Conservation (phyloP, 768 basidiomycete species). For the Pisolithus marmoratus region DNA sequence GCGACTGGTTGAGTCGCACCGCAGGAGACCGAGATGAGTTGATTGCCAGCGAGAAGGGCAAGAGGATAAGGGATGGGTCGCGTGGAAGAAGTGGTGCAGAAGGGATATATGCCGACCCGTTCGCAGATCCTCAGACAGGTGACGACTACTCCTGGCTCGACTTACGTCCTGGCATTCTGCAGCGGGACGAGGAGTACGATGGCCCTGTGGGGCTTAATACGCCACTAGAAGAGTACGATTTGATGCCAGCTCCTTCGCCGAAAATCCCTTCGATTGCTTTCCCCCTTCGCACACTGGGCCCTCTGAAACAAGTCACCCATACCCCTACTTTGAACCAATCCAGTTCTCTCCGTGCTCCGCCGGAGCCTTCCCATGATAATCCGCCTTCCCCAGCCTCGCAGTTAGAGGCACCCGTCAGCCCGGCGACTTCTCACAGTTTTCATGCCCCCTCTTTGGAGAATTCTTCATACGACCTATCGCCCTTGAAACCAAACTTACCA, state of each 20-base stretch:
- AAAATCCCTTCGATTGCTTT: conserved; percentile 12
- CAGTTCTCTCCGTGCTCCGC: conserved; percentile 21
- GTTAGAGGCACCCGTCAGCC: conserved; percentile 18
- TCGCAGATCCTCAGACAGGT: conserved; percentile 24
- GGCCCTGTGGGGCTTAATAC: conserved; percentile 6
- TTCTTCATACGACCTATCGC: conserved; percentile 34
- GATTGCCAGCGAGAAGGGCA: conserved; percentile 13
- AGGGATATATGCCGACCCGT: conserved; percentile 44
- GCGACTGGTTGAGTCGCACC: conserved; percentile 9
- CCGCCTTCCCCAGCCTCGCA: conserved; percentile 20
- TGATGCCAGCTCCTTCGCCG: conserved; percentile 8
- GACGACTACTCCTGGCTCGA: conserved; percentile 13
- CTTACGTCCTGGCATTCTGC: conserved; percentile 7
- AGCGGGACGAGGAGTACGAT: conserved; percentile 18
- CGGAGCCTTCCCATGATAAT: conserved; percentile 18
- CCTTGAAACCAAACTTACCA: conserved; percentile 37
- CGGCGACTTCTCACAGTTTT: conserved; percentile 10
- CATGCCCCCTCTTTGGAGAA: conserved; percentile 24
- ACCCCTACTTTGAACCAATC: conserved; percentile 13
- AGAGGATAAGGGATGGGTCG: not conserved
- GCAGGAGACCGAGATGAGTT: conserved; percentile 12
- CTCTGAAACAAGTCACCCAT: conserved; percentile 29
- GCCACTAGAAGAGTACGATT: conserved; percentile 10
- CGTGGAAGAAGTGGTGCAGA: conserved; percentile 11
- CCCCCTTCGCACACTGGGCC: conserved; percentile 26